A percentile compares a stretch with the other conserved stretches of the same genome.
Conservation (phyloP, 2,329 filamentous ascomycete genomes). For the Decorospora gaudefroyi region DNA sequence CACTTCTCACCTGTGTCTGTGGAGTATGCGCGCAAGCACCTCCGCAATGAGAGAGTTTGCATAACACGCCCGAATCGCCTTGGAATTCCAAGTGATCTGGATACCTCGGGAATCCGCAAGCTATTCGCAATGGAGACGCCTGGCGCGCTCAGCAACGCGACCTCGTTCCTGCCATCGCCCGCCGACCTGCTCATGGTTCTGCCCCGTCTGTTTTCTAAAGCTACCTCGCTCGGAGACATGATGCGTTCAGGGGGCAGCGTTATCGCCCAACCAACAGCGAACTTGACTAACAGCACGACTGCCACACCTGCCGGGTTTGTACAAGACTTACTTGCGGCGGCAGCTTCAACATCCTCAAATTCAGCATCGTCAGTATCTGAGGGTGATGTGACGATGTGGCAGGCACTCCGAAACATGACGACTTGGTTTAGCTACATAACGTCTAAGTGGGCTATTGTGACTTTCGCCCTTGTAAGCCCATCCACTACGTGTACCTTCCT, state of each 20-base stretch:
- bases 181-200: slow-evolving; percentile 71
- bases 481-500: neutral
- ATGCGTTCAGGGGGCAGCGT: slow-evolving; percentile 61
- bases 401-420: slow-evolving; percentile 69
- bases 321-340: slow-evolving; percentile 52
- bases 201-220: slow-evolving; percentile 70
- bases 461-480: slow-evolving; percentile 70
- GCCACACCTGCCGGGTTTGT: slow-evolving; percentile 48
- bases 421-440: slow-evolving; percentile 79
- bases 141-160: slow-evolving; percentile 40
- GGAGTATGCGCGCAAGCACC: neutral
- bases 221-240: slow-evolving; percentile 66
- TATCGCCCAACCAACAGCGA: slow-evolving; percentile 63
- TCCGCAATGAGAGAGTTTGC: slow-evolving; percentile 6
- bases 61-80: slow-evolving; percentile 1
- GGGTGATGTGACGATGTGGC: slow-evolving; percentile 52
- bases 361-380: slow-evolving; percentile 33
- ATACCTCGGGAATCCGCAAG: slow-evolving; percentile 17
- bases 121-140: slow-evolving; percentile 30
- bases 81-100: neutral
- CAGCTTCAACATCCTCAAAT: slow-evolving; percentile 40
- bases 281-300: slow-evolving; percentile 49
- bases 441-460: slow-evolving; percentile 79
- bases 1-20: neutral
- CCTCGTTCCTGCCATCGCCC: slow-evolving; percentile 60